Conservation (phyloP, 139 green algal genomes). For the Chlamydomonas sp. region DNA sequence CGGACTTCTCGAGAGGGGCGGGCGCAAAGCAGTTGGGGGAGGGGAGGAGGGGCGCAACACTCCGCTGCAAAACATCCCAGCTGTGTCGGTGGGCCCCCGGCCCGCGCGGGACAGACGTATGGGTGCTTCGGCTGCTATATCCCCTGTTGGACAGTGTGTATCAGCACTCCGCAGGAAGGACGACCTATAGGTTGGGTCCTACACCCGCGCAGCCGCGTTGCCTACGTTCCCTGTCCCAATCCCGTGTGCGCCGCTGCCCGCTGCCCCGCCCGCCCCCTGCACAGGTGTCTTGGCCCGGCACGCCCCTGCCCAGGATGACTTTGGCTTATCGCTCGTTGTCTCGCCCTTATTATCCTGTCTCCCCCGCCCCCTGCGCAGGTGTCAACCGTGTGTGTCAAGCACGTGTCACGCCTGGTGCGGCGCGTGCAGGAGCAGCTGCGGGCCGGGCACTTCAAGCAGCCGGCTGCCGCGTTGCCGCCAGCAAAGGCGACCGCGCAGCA, state of each 20-base stretch:
- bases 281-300: too few species aligned
- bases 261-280: too few species aligned
- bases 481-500: not conserved
- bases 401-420: conserved; percentile 26
- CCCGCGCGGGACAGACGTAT: too few species aligned
- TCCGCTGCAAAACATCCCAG: too few species aligned
- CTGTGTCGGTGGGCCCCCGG: too few species aligned
- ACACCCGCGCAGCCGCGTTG: too few species aligned
- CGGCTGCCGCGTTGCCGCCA: not conserved
- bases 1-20: not conserved
- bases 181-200: too few species aligned
- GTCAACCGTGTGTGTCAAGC: conserved; percentile 1
- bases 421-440: conserved; percentile 1
- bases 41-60: not conserved
- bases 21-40: conserved; percentile 35
- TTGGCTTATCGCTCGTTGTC: not conserved
- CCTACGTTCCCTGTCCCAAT: too few species aligned
- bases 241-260: too few species aligned
- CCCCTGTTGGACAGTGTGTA: too few species aligned
- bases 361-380: conserved; percentile 11
- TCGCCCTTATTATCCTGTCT: not conserved
- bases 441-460: not conserved
- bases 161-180: too few species aligned
- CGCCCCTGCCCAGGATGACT: not conserved
- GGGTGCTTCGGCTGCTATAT: too few species aligned